Base-by-base conservation (phyloP, 768 basidiomycete species). In the Cystobasidium tubakii region DNA sequence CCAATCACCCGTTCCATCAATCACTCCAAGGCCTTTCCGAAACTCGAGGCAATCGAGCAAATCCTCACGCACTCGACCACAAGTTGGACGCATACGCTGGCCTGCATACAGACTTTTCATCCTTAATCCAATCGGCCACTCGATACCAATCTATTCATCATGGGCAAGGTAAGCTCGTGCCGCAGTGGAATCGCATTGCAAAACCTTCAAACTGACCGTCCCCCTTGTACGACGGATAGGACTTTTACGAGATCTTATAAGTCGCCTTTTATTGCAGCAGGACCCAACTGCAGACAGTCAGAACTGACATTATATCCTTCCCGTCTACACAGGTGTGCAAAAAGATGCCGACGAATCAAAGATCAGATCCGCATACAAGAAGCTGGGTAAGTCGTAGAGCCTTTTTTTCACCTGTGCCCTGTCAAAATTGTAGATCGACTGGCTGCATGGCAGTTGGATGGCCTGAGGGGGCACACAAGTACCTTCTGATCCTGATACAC, bases 341-440 rank as follows among this genome's bases (percentile, higher is more conserved):
- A 90, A 86, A 81, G 82, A 83, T 53, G 95, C 93, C 53, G 81
- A 82, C 0, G 82, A 84, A 25, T 91, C 92, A 9, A 90, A 94
- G 12, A 89, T 98, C 79, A 97, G 96, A 83, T 90, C 88, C 78
- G 94, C 90, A 0, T 94, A 92, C 86, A 94, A 92, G 86, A 93
- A 93, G 82, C 91, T 91, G 87, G 80, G 74, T n/a, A 36, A 34
- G 69, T 54, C 25, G 2, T 42, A 1, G 33, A 34, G n/a, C n/a
- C 57, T 50, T 39, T 39, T 62, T 60, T 43, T 53, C 34, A 50
- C 13, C 46, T 63, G 19, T 44, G 13, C 21, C 6, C 53, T 29
- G 29, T 33, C 54, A 33, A 42, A 27, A 39, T 39, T 39, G 39
- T 39, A 39, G 39, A 39, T 15, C 39, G 39, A 39, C 39, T 6